Conservation (phyloP, 768 basidiomycete species). For the Phallus indusiatus region DNA sequence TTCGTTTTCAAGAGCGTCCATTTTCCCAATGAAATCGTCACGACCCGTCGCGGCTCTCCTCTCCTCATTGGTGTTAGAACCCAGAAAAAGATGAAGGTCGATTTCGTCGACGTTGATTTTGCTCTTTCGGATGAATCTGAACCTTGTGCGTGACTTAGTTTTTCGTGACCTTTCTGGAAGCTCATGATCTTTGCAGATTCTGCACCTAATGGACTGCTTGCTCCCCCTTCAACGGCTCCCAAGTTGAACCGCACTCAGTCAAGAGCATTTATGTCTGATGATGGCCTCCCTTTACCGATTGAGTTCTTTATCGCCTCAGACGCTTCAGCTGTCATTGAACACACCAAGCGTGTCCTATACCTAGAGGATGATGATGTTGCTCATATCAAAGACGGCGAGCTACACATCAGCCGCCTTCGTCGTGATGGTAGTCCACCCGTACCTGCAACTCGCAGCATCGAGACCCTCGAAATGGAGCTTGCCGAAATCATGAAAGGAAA, state of each 20-base stretch:
- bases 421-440: slow-evolving; percentile 54
- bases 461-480: slow-evolving; percentile 95
- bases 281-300: slow-evolving; percentile 96
- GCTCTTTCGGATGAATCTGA: slow-evolving; percentile 59
- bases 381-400: slow-evolving; percentile 92
- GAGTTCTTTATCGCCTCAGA: slow-evolving; percentile 99
- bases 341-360: slow-evolving; percentile 98
- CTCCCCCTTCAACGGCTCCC: slow-evolving; percentile 44
- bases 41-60: slow-evolving; percentile 94
- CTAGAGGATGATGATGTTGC: slow-evolving; percentile 99
- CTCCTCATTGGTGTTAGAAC: slow-evolving; percentile 98
- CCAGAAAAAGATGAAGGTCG: slow-evolving; percentile 98
- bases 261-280: slow-evolving; percentile 96
- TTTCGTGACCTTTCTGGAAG: slow-evolving; percentile 13
- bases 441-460: slow-evolving; percentile 81
- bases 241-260: slow-evolving; percentile 92
- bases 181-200: slow-evolving; percentile 35
- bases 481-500: slow-evolving; percentile 99
- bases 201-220: slow-evolving; percentile 49
- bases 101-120: slow-evolving; percentile 98
- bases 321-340: slow-evolving; percentile 91
- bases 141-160: slow-evolving; percentile 26
- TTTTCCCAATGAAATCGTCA: slow-evolving; percentile 93
- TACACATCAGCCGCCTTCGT: slow-evolving; percentile 97
- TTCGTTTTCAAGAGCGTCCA: slow-evolving; percentile 97